A percentile compares a stretch with the other conserved stretches of the same genome.
phyloP scores from a whole-genome alignment of 306 rosid species.

The Prunus mira region DNA sequence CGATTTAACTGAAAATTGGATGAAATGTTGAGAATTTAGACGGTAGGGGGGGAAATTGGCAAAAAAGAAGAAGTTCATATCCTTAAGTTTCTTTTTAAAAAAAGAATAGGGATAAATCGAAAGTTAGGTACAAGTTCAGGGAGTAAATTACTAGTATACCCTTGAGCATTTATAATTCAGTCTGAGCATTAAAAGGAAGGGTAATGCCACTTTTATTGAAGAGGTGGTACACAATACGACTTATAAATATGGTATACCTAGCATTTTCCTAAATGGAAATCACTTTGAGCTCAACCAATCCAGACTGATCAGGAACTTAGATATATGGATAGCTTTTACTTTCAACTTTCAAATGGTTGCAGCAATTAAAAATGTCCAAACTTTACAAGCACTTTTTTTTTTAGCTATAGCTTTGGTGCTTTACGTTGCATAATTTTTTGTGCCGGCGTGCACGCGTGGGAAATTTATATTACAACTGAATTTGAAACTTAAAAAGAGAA shows the following conservation, averaged over 20 bases:
- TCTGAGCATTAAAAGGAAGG: background rate
- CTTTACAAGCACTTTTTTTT: background rate
- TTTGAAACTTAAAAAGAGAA: background rate
- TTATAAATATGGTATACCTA: too few species aligned
- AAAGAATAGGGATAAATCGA: rapidly evolving
- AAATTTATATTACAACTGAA: background rate
- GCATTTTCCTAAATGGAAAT: background rate
- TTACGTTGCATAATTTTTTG: background rate
- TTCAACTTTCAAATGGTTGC: background rate
- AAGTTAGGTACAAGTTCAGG: too few species aligned
- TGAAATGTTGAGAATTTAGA: too few species aligned
- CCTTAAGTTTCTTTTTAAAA: too few species aligned
- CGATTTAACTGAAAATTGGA: too few species aligned
- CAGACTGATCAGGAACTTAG: background rate
- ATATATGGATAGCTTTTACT: background rate
- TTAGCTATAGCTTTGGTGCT: background rate
- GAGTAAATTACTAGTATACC: too few species aligned
- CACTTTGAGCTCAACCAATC: background rate
- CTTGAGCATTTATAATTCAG: background rate
- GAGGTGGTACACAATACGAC: too few species aligned
- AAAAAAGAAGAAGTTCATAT: too few species aligned
- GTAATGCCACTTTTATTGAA: too few species aligned
- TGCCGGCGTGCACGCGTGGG: background rate
- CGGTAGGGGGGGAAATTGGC: too few species aligned
- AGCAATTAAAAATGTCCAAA: background rate